Conservation (phyloP, 345 rosid genomes). For the Xanthoceras sorbifolium region DNA sequence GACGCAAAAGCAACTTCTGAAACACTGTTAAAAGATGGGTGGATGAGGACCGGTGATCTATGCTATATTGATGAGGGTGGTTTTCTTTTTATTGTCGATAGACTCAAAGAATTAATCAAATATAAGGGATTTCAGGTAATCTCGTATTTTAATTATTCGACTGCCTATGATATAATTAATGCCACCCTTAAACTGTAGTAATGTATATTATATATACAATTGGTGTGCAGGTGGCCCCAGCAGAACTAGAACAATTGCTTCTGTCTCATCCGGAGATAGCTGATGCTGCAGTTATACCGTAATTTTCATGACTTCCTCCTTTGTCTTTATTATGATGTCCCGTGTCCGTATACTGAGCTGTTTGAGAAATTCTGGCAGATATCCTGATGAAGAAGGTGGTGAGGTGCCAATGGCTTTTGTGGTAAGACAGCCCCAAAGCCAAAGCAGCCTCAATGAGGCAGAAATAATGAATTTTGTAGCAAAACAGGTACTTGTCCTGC, state of each 20-base stretch:
- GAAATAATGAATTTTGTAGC: constrained; percentile 38
- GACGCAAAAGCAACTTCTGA: constrained; percentile 30
- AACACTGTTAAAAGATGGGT: constrained; percentile 29
- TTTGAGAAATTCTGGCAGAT: constrained; percentile 26
- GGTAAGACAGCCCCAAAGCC: constrained; percentile 27
- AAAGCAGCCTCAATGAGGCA: constrained; percentile 23
- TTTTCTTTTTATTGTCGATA: constrained; percentile 37
- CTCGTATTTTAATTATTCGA: too few species aligned
- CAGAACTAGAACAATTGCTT: constrained; percentile 43
- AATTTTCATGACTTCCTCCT: too few species aligned
- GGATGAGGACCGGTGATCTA: constrained; percentile 48
- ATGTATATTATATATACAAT: too few species aligned
- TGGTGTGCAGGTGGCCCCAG: constrained; percentile 40
- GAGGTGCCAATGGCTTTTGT: constrained; percentile 44
- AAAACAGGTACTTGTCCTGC: constrained; percentile 25
- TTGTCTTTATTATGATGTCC: too few species aligned
- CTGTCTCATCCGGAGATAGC: constrained; percentile 34
- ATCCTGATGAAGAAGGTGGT: constrained; percentile 44
- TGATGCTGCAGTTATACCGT: constrained; percentile 43
- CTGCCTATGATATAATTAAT: too few species aligned
- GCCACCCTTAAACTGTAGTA: too few species aligned
- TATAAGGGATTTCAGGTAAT: constrained; percentile 46
- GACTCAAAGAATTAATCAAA: constrained; percentile 49
- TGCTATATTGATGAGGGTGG: constrained; percentile 44
- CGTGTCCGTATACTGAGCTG: too few species aligned